Conservation (phyloP, 2,329 filamentous ascomycete species). For the Penicillium sp. region DNA sequence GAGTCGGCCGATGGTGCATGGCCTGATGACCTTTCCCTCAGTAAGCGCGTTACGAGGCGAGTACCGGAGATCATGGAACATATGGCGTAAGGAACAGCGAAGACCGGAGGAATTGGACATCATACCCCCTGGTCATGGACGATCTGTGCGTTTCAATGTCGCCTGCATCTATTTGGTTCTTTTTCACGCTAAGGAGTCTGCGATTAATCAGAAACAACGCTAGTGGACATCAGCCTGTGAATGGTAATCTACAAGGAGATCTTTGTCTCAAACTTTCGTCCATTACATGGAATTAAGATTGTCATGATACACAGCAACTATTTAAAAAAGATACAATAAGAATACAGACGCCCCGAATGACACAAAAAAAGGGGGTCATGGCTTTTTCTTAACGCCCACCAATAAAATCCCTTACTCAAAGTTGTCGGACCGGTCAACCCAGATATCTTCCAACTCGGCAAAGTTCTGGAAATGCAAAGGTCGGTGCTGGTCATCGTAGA, state of each 20-base stretch:
- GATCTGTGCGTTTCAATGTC: background rate
- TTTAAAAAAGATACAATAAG: slow-evolving; percentile 8
- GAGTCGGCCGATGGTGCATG: background rate
- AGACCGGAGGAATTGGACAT: background rate
- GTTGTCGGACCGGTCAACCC: slow-evolving; percentile 89
- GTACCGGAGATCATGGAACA: slow-evolving; percentile 5
- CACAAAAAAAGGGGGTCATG: slow-evolving; percentile 10
- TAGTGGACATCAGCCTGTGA: background rate
- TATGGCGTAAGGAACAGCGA: background rate
- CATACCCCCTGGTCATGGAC: background rate
- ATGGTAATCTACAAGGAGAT: background rate
- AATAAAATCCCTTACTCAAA: slow-evolving; percentile 65
- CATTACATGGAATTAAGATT: background rate
- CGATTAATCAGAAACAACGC: slow-evolving; percentile 1
- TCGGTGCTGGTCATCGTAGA: slow-evolving; percentile 90
- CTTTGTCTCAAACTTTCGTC: background rate
- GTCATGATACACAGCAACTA: background rate
- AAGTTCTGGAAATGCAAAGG: slow-evolving; percentile 97
- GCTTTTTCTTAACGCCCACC: slow-evolving; percentile 24
- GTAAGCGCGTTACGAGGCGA: slow-evolving; percentile 4
- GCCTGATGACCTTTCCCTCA: slow-evolving; percentile 2
- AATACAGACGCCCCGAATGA: slow-evolving; percentile 17
- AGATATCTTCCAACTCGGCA: slow-evolving; percentile 93
- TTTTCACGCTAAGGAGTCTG: background rate
- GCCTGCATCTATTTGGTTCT: background rate